A percentile compares a stretch with the other conserved stretches of the same genome.
Conservation (phyloP, 169 alveolate genomes). For the Besnoitia besnoiti region DNA sequence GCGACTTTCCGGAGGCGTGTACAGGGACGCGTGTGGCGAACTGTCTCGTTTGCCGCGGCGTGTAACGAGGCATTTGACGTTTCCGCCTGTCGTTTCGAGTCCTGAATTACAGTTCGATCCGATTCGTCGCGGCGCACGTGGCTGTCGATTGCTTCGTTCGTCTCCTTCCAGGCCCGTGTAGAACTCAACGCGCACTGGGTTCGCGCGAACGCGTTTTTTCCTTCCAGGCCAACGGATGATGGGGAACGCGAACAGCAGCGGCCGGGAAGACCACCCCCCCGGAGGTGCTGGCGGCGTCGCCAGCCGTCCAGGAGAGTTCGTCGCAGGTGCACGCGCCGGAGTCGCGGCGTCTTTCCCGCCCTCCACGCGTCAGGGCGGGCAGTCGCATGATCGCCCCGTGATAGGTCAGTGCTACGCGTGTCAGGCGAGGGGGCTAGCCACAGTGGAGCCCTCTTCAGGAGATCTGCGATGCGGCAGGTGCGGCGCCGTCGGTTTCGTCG, state of each 20-base stretch:
- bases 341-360: not conserved
- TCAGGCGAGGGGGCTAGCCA: not conserved
- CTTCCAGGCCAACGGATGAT: not conserved
- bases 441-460: not conserved
- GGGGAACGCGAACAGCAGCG: not conserved
- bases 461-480: not conserved
- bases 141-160: no score
- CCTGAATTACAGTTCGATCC: no score
- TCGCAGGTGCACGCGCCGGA: not conserved
- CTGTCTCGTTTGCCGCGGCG: no score
- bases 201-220: no score
- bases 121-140: no score
- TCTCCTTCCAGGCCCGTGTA: no score
- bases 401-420: constrained; percentile 3
- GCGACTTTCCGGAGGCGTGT: no score
- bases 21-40: no score
- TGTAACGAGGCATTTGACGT: no score
- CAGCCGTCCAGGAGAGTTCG: not conserved
- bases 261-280: not conserved
- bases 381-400: not conserved
- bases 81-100: no score
- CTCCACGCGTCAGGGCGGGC: not conserved
- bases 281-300: not conserved
- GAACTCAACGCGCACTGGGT: no score
- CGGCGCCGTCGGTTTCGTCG: not conserved